Conservation (phyloP, 768 basidiomycete species). For the Suillus brevipes region DNA sequence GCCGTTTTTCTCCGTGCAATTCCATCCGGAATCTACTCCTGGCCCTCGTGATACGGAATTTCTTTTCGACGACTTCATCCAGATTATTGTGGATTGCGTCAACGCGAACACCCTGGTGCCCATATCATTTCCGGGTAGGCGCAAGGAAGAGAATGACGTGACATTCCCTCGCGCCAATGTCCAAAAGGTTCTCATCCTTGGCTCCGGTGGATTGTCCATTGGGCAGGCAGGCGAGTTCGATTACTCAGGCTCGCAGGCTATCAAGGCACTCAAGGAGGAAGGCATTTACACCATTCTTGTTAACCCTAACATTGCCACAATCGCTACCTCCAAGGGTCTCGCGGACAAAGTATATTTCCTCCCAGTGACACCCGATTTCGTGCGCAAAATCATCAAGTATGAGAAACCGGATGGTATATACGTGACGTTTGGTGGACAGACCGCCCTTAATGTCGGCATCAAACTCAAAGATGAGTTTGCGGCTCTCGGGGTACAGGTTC, state of each 20-base stretch:
- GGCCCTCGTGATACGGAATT: slow-evolving; percentile 99
- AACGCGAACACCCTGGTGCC: slow-evolving; percentile 53
- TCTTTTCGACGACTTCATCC: slow-evolving; percentile 96
- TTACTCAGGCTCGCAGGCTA: slow-evolving; percentile 98
- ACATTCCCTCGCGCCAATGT: slow-evolving; percentile 73
- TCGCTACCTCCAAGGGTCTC: slow-evolving; percentile 94
- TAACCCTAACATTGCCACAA: slow-evolving; percentile 99
- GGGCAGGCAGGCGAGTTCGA: slow-evolving; percentile 99
- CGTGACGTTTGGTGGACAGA: slow-evolving; percentile 98
- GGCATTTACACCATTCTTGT: slow-evolving; percentile 99
- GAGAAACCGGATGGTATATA: slow-evolving; percentile 99
- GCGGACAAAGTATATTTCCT: slow-evolving; percentile 99
- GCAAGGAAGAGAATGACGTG: slow-evolving; percentile 78
- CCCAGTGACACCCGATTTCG: slow-evolving; percentile 96
- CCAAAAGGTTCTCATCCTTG: slow-evolving; percentile 93
- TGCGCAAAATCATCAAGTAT: slow-evolving; percentile 96
- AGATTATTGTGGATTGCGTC: slow-evolving; percentile 77
- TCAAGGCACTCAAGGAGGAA: slow-evolving; percentile 98
- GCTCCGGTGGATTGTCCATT: slow-evolving; percentile 96
- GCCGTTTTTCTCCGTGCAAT: slow-evolving; percentile 98
- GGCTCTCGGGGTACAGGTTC: slow-evolving; percentile 84
- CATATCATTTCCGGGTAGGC: slow-evolving; percentile 75
- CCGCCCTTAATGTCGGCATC: slow-evolving; percentile 94
- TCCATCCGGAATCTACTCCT: slow-evolving; percentile 97
- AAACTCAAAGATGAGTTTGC: slow-evolving; percentile 97